Percentiles rank a stretch among this genome's conserved stretches.
Conservation (phyloP, 202 grass and related monocot genomes). For the Digitaria exilis region DNA sequence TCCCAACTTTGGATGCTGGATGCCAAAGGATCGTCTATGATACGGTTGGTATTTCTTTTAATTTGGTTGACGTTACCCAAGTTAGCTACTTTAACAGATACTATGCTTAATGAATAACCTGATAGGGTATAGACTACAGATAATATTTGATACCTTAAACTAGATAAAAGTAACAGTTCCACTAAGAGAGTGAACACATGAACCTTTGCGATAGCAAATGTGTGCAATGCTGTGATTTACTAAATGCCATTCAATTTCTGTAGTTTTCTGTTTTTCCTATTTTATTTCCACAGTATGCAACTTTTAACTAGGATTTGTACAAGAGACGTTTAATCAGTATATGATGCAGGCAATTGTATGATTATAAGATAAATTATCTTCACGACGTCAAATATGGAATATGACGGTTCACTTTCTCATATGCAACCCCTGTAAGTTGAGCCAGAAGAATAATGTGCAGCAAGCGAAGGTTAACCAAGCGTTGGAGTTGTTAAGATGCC, state of each 20-base stretch:
- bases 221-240: neutral
- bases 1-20: slow-evolving; percentile 24
- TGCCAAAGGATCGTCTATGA: slow-evolving; percentile 42
- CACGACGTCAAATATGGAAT: neutral
- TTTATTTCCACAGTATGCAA: neutral
- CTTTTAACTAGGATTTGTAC: neutral
- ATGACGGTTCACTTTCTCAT: neutral
- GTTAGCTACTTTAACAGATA: neutral
- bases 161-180: neutral
- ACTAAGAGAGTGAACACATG: neutral
- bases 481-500: neutral
- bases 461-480: neutral
- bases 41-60: slow-evolving; percentile 22
- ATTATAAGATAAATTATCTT: neutral
- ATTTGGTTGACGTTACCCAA: neutral
- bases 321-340: neutral
- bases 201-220: neutral
- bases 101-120: neutral
- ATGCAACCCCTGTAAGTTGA: neutral
- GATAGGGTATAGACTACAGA: neutral
- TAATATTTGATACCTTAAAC: slow-evolving; percentile 4
- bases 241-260: neutral
- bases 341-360: slow-evolving; percentile 3
- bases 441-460: slow-evolving; percentile 2
- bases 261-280: neutral